Percentiles rank a stretch among this genome's conserved stretches.
These are phyloP conservation scores for Pichia inconspicua DNA, from an alignment of 1,139 yeast genomes.

Conservation along the genomic window DNA sequence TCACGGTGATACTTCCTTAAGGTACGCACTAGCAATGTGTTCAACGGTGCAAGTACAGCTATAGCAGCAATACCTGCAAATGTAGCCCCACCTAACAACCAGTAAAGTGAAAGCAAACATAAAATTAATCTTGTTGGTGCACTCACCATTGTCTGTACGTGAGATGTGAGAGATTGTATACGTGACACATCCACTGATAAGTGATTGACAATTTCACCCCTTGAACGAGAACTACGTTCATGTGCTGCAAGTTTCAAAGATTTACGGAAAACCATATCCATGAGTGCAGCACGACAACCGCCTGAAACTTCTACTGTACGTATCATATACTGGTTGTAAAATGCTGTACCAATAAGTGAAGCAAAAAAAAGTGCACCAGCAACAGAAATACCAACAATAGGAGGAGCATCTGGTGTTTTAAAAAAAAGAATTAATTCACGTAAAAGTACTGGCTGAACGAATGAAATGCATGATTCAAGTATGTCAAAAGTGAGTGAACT, in stretches of 20 bases:
- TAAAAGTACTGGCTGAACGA: constrained; percentile 52
- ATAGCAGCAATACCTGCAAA: constrained; percentile 52
- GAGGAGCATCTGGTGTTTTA: constrained; percentile 20
- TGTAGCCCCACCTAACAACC: constrained; percentile 54
- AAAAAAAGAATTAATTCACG: constrained; percentile 43
- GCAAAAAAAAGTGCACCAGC: constrained; percentile 43
- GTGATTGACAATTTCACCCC: constrained; percentile 53
- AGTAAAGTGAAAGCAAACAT: constrained; percentile 49
- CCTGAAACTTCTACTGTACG: constrained; percentile 45
- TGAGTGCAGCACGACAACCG: constrained; percentile 44
- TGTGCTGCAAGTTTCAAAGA: constrained; percentile 41
- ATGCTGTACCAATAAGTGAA: constrained; percentile 38
- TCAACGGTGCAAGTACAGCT: constrained; percentile 51
- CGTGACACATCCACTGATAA: constrained; percentile 54
- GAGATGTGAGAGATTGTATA: constrained; percentile 45
- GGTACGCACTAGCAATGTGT: constrained; percentile 41
- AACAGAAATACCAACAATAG: constrained; percentile 44
- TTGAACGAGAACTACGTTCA: constrained; percentile 37
- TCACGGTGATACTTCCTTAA: constrained; percentile 43
- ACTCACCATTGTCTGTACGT: constrained; percentile 47
- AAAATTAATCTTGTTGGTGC: constrained; percentile 52
- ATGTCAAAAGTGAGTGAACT: constrained; percentile 41
- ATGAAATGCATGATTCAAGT: constrained; percentile 37
- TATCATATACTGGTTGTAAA: constrained; percentile 47
- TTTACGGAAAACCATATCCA: constrained; percentile 45